Percentiles rank a stretch among this genome's conserved stretches.
Evolutionary conservation across 2,329 filamentous ascomycete species (phyloP).

Genomic region (Botrytis pseudocinerea): DNA sequence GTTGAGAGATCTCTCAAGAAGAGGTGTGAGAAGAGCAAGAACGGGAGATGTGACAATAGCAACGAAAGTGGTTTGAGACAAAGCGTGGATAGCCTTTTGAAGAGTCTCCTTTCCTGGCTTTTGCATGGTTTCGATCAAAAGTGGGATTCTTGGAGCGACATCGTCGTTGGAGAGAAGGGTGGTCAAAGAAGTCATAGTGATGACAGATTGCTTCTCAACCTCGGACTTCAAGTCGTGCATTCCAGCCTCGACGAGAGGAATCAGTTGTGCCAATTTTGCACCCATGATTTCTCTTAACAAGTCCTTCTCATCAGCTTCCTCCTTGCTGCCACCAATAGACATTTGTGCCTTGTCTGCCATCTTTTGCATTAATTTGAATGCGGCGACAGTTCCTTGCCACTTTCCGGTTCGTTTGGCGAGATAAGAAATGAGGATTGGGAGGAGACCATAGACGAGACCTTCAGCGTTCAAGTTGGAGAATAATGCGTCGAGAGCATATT

Average conservation of each 20-base stretch:
- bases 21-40: slow-evolving; percentile 87
- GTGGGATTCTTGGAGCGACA: slow-evolving; percentile 85
- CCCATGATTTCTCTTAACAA: slow-evolving; percentile 89
- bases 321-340: slow-evolving; percentile 72
- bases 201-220: slow-evolving; percentile 82
- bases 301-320: slow-evolving; percentile 86
- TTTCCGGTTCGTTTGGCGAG: slow-evolving; percentile 84
- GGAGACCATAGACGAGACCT: slow-evolving; percentile 76
- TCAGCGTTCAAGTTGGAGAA: slow-evolving; percentile 79
- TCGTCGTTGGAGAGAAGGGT: slow-evolving; percentile 95
- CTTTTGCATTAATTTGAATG: slow-evolving; percentile 78
- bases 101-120: slow-evolving; percentile 84
- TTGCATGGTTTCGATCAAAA: slow-evolving; percentile 93
- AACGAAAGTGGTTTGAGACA: slow-evolving; percentile 98
- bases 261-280: slow-evolving; percentile 78
- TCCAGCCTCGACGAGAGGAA: slow-evolving; percentile 84
- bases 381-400: slow-evolving; percentile 94
- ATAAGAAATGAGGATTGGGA: slow-evolving; percentile 75
- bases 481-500: slow-evolving; percentile 89
- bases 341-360: slow-evolving; percentile 96
- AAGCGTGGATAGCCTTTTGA: slow-evolving; percentile 93
- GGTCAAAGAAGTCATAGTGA: slow-evolving; percentile 89
- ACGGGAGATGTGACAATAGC: slow-evolving; percentile 94
- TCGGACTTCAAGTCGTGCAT: slow-evolving; percentile 97
- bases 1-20: slow-evolving; percentile 92